phyloP scores from a whole-genome alignment of 257 asterid species.

The Scutellaria baicalensis region DNA sequence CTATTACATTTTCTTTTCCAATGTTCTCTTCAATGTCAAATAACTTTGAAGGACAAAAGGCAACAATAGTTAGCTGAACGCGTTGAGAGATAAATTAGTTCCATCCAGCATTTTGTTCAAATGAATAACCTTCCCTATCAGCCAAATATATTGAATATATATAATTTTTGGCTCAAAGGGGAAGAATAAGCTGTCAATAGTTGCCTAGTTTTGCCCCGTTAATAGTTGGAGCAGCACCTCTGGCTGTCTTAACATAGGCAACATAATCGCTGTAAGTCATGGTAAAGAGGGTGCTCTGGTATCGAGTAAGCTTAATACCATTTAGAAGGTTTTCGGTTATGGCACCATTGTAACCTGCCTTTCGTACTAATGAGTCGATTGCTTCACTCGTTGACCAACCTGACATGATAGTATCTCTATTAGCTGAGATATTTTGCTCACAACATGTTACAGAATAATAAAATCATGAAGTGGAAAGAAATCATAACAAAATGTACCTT shows the following conservation, averaged over 20 bases:
- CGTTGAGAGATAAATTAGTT: background rate
- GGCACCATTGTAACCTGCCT: slow-evolving; percentile 63
- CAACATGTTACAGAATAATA: background rate
- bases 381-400: slow-evolving; percentile 74
- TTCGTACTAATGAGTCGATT: slow-evolving; percentile 62
- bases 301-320: slow-evolving; percentile 54
- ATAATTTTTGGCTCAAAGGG: too few relatives aligned
- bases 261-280: slow-evolving; percentile 65
- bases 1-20: background rate
- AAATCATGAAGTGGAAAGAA: too few relatives aligned
- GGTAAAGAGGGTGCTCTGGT: slow-evolving; percentile 73
- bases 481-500: slow-evolving; percentile 38
- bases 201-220: slow-evolving; percentile 42
- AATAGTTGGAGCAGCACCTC: slow-evolving; percentile 66
- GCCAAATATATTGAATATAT: too few relatives aligned
- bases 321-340: slow-evolving; percentile 46
- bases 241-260: slow-evolving; percentile 50
- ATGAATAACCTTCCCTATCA: background rate
- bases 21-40: background rate
- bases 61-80: background rate
- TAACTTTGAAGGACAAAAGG: background rate
- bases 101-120: background rate
- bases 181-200: slow-evolving; percentile 11
- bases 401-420: slow-evolving; percentile 5
- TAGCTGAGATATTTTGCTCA: background rate